A percentile compares a stretch with the other conserved stretches of the same genome.
Conservation (phyloP, 805 yeast species). For the Wickerhamia fluorescens region DNA sequence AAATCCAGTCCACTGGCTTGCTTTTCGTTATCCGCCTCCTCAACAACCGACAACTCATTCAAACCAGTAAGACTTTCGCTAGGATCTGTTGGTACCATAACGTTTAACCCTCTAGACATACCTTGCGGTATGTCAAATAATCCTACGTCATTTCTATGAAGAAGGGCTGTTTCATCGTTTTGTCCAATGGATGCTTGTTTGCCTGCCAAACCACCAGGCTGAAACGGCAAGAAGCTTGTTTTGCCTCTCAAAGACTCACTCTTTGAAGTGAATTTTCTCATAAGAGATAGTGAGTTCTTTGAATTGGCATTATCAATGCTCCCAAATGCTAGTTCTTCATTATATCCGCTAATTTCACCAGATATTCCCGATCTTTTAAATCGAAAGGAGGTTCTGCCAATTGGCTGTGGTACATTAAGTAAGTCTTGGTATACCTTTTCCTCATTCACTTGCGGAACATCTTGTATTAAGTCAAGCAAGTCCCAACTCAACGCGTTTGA, state of each 20-base stretch:
- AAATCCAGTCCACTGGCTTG: conserved; percentile 7
- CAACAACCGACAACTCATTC: conserved; percentile 7
- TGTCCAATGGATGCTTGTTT: conserved; percentile 7
- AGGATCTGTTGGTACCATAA: conserved; percentile 8
- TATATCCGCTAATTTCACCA: conserved; percentile 57
- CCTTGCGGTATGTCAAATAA: conserved; percentile 82
- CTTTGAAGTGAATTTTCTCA: conserved; percentile 57
- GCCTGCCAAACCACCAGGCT: conserved; percentile 71
- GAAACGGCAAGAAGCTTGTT: conserved; percentile 75
- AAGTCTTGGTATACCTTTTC: conserved; percentile 40
- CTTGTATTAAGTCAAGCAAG: conserved; percentile 63
- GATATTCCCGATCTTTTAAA: conserved; percentile 70
- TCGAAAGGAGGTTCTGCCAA: conserved; percentile 56
- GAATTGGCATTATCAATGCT: conserved; percentile 52
- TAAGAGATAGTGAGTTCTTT: conserved; percentile 65
- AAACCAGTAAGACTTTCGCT: conserved; percentile 7
- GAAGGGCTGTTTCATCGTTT: conserved; percentile 27
- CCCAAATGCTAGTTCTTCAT: conserved; percentile 43
- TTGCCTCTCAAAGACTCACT: conserved; percentile 62
- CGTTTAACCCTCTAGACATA: conserved; percentile 58
- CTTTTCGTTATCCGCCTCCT: conserved; percentile 8
- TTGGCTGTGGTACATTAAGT: conserved; percentile 50
- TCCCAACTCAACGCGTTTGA: conserved; percentile 59
- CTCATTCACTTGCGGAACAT: conserved; percentile 37
- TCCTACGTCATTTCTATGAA: conserved; percentile 68